Percentiles rank a stretch among this genome's conserved stretches.
These are phyloP conservation scores for Calendula officinalis DNA, from an alignment of 129 eudicot species.

Conservation along the genomic window DNA sequence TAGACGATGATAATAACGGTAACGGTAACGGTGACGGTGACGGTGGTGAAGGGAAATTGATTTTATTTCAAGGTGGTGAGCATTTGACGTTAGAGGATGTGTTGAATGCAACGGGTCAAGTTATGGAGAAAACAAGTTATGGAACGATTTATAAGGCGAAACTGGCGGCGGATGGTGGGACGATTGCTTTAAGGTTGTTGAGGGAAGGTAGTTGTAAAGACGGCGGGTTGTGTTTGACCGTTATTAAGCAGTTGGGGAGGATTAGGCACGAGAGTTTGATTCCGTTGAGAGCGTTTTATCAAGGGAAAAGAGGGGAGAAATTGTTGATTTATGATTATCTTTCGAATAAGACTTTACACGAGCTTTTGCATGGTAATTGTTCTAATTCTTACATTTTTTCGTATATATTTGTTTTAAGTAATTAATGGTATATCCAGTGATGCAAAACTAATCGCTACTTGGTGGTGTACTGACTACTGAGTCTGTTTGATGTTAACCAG, in stretches of 20 bases:
- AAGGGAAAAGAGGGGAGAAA: constrained; percentile 98
- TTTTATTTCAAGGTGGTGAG: constrained; percentile 92
- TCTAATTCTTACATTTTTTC: constrained; percentile 4
- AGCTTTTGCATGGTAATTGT: constrained; percentile 75
- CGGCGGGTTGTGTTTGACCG: constrained; percentile 60
- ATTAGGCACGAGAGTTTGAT: constrained; percentile 83
- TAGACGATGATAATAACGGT: constrained; percentile 37
- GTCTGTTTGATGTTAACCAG: too few relatives aligned
- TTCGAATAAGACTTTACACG: constrained; percentile 60
- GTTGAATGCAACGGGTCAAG: constrained; percentile 92
- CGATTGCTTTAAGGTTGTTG: constrained; percentile 80
- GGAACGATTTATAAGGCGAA: constrained; percentile 93
- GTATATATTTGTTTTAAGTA: background rate
- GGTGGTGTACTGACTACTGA: too few relatives aligned
- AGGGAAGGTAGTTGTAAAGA: constrained; percentile 91
- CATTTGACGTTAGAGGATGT: constrained; percentile 91
- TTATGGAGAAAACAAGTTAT: constrained; percentile 92
- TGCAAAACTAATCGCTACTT: too few relatives aligned
- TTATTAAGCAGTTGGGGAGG: constrained; percentile 74
- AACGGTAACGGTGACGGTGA: constrained; percentile 31
- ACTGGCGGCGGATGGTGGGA: constrained; percentile 88
- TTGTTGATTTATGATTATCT: constrained; percentile 86
- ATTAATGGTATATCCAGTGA: background rate
- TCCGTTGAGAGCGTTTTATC: constrained; percentile 93
- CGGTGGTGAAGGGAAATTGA: constrained; percentile 70